Percentiles rank a stretch among this genome's conserved stretches.
Conservation (phyloP, 139 green algal genomes). For the Chlorella sp. region DNA sequence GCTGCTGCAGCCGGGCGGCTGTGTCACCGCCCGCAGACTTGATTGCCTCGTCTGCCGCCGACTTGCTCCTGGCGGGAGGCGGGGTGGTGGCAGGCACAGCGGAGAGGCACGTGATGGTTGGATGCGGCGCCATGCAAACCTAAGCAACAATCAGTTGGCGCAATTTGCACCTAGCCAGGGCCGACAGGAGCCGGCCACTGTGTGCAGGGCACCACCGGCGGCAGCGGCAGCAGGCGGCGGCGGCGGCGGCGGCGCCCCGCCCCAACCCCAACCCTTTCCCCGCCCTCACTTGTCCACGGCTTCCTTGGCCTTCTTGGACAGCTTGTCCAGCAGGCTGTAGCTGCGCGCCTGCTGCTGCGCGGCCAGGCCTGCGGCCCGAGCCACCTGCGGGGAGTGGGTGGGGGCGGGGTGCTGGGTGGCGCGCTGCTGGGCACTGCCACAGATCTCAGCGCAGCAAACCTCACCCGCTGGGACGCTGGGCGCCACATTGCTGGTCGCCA, state of each 20-base stretch:
- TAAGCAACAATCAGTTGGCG: too few relatives aligned
- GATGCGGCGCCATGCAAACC: too few relatives aligned
- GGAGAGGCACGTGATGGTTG: too few relatives aligned
- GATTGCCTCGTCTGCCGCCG: constrained; percentile 12
- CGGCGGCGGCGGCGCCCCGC: background rate
- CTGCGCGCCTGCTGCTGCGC: constrained; percentile 18
- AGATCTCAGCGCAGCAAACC: too few relatives aligned
- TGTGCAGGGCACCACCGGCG: background rate
- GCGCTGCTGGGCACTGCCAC: too few relatives aligned
- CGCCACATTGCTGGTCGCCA: too few relatives aligned
- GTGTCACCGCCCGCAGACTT: background rate
- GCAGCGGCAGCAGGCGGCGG: background rate
- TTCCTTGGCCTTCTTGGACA: constrained; percentile 20
- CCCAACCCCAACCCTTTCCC: constrained; percentile 4
- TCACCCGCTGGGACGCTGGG: too few relatives aligned
- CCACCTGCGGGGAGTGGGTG: background rate
- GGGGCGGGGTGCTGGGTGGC: too few relatives aligned
- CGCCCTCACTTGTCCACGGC: constrained; percentile 23
- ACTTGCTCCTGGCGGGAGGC: constrained; percentile 9
- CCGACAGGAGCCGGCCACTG: too few relatives aligned
- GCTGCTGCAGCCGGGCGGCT: constrained; percentile 23
- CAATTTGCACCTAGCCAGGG: too few relatives aligned
- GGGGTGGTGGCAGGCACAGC: background rate
- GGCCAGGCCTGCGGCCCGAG: background rate
- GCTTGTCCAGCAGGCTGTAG: constrained; percentile 33